Percentiles rank a stretch among this genome's conserved stretches.
Evolutionary conservation across 140 eudicot species (phyloP).

Genomic region (Senecio squalidus): DNA sequence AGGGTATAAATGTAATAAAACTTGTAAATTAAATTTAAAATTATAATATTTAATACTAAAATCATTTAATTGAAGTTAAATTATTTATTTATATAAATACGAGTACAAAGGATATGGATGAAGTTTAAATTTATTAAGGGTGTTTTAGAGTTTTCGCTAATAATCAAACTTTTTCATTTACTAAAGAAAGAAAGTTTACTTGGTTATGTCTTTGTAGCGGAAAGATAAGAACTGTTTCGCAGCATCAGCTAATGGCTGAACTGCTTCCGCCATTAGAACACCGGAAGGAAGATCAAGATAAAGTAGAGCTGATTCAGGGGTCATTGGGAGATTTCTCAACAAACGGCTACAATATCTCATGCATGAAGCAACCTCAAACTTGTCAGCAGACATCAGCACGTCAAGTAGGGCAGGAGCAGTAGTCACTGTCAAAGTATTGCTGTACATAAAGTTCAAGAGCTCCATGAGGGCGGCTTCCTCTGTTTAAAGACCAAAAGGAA

Average conservation of each 20-base stretch:
- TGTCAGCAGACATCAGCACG: constrained; percentile 76
- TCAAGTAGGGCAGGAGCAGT: constrained; percentile 54
- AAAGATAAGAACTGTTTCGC: constrained; percentile 62
- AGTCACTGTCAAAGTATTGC: constrained; percentile 42
- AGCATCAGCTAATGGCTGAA: constrained; percentile 53
- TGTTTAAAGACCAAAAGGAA: constrained; percentile 28
- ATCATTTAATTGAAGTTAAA: too few species aligned
- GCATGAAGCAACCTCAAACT: constrained; percentile 78
- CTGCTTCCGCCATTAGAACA: constrained; percentile 58
- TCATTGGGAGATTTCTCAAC: constrained; percentile 51
- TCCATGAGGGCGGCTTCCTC: constrained; percentile 86
- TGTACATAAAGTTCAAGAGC: constrained; percentile 62
- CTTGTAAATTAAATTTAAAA: too few species aligned
- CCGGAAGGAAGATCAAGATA: constrained; percentile 64
- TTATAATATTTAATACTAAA: too few species aligned
- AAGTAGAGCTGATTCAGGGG: constrained; percentile 60
- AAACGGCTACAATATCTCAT: constrained; percentile 66
- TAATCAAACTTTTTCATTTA: neutral
- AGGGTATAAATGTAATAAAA: too few species aligned
- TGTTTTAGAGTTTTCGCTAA: neutral
- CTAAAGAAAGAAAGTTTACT: constrained; percentile 31
- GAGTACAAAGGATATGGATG: too few species aligned
- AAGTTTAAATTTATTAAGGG: too few species aligned
- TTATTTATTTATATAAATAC: too few species aligned
- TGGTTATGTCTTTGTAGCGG: constrained; percentile 61